Percentiles rank a stretch among this genome's conserved stretches.
These are phyloP conservation scores for Penicillium sclerotiorum DNA, from an alignment of 2,329 filamentous ascomycete species.

Conservation along the genomic window DNA sequence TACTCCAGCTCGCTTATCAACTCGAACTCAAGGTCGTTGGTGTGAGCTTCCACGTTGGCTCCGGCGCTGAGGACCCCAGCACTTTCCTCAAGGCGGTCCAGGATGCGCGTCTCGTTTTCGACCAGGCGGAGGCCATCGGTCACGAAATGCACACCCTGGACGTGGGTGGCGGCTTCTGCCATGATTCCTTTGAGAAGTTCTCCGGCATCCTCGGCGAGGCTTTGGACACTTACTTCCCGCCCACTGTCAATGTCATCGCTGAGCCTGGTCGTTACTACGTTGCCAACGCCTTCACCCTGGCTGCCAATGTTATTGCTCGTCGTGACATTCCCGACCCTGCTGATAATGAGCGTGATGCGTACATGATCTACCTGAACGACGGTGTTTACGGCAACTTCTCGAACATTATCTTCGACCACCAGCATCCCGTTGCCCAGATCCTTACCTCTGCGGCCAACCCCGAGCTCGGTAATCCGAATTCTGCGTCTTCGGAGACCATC, in stretches of 20 bases:
- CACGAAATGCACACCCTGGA: constrained; percentile 85
- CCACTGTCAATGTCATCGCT: constrained; percentile 82
- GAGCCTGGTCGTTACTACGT: constrained; percentile 98
- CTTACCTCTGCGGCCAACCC: constrained; percentile 65
- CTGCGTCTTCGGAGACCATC: constrained; percentile 52
- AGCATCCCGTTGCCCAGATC: constrained; percentile 83
- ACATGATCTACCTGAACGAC: constrained; percentile 98
- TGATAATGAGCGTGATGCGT: constrained; percentile 55
- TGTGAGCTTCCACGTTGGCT: constrained; percentile 97
- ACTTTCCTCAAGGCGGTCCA: constrained; percentile 89
- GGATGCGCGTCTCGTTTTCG: constrained; percentile 86
- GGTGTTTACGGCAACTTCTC: constrained; percentile 98
- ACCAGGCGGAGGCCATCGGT: constrained; percentile 75
- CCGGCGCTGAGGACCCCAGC: constrained; percentile 88
- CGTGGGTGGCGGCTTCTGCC: constrained; percentile 89
- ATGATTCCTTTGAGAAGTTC: constrained; percentile 90
- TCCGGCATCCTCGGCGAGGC: constrained; percentile 76
- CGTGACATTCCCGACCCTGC: constrained; percentile 78
- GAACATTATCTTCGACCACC: constrained; percentile 99
- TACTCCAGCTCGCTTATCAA: constrained; percentile 77
- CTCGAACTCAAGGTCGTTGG: constrained; percentile 89
- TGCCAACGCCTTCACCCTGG: constrained; percentile 87
- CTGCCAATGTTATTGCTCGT: constrained; percentile 93
- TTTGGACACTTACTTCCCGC: constrained; percentile 85
- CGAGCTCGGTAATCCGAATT: constrained; percentile 57